Evolutionary conservation across 2,329 filamentous ascomycete genomes (phyloP).

Genomic region (Leptographium galeiforme): DNA sequence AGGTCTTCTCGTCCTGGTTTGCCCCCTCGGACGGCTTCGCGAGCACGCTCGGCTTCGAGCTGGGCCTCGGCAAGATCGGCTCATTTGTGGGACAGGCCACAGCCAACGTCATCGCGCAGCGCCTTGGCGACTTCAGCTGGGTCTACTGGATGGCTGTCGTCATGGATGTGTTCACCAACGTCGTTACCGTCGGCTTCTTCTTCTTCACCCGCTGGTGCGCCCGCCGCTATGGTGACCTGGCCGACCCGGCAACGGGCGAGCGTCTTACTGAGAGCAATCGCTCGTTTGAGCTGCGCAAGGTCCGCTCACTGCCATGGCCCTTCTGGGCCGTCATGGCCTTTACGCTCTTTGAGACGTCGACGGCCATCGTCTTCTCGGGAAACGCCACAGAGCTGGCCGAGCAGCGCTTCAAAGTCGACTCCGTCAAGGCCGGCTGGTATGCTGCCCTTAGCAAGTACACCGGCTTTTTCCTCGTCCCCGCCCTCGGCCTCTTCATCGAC

Average conservation of each 20-base stretch:
- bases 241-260: constrained; percentile 45
- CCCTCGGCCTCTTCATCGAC: constrained; percentile 24
- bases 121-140: constrained; percentile 43
- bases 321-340: constrained; percentile 44
- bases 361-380: constrained; percentile 37
- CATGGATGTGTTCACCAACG: constrained; percentile 51
- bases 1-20: constrained; percentile 53
- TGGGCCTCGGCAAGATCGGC: constrained; percentile 47
- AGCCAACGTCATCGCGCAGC: constrained; percentile 10
- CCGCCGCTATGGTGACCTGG: constrained; percentile 29
- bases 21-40: constrained; percentile 48
- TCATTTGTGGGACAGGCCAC: constrained; percentile 40
- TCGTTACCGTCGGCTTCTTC: constrained; percentile 34
- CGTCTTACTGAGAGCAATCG: constrained; percentile 45
- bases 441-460: constrained; percentile 40
- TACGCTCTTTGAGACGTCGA: constrained; percentile 44
- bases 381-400: constrained; percentile 50
- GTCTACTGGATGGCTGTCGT: constrained; percentile 48
- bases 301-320: constrained; percentile 43
- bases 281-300: constrained; percentile 40
- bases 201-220: constrained; percentile 35
- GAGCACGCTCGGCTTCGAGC: constrained; percentile 45
- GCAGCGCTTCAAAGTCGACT: constrained; percentile 40
- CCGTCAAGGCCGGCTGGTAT: constrained; percentile 47
- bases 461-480: constrained; percentile 44